Percentiles rank a stretch among this genome's conserved stretches.
Conservation (phyloP, 495 filamentous ascomycete genomes). For the Aspergillus ostianus region DNA sequence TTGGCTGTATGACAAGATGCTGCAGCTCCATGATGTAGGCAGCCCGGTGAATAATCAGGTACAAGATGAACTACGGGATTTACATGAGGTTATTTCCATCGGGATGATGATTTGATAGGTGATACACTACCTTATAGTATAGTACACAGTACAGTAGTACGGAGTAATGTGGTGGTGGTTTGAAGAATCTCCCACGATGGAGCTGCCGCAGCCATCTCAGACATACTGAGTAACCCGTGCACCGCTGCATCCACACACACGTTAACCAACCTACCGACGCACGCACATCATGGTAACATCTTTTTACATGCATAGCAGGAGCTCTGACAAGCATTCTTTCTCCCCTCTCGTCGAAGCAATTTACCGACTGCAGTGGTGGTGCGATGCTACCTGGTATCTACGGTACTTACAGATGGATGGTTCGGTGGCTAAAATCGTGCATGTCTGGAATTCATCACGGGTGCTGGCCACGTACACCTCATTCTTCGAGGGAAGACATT, state of each 20-base stretch:
- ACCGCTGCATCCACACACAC: background rate
- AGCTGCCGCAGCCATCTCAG: background rate
- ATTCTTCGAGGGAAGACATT: background rate
- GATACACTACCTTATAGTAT: too few species aligned
- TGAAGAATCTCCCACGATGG: background rate
- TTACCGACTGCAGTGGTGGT: background rate
- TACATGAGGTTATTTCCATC: background rate
- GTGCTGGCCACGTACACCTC: background rate
- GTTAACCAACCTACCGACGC: background rate
- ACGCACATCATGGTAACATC: constrained; percentile 4
- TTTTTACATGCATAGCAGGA: constrained; percentile 7
- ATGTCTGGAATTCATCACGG: background rate
- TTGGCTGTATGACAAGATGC: background rate
- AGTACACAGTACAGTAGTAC: too few species aligned
- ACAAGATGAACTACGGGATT: background rate
- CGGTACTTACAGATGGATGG: background rate
- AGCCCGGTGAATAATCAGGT: background rate
- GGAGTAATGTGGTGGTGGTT: background rate
- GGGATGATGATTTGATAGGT: too few species aligned
- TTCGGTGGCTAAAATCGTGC: background rate
- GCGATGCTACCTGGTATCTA: background rate
- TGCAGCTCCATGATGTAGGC: too few species aligned
- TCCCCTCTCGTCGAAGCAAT: background rate
- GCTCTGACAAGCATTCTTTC: constrained; percentile 6
- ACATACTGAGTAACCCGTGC: background rate